These are phyloP conservation scores for Daldinia sp. DNA, from an alignment of 2,329 filamentous ascomycete genomes.

Conservation along the genomic window DNA sequence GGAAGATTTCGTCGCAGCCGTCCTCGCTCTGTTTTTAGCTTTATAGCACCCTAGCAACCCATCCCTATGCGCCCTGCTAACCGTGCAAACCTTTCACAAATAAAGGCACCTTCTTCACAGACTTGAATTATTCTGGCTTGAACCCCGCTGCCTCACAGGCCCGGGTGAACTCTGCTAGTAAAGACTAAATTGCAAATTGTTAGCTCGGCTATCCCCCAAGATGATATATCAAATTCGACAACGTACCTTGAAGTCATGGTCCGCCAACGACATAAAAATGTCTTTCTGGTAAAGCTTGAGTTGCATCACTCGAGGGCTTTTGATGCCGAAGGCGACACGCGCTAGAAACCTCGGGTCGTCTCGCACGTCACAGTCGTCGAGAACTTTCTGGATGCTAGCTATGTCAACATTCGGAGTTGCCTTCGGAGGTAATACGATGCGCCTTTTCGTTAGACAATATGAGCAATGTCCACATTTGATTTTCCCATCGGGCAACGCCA, in stretches of 20 bases:
- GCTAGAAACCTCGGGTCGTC: slow-evolving; percentile 68
- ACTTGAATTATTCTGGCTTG: background rate
- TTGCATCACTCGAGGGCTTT: slow-evolving; percentile 61
- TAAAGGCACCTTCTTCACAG: background rate
- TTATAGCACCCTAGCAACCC: background rate
- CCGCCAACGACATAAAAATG: slow-evolving; percentile 62
- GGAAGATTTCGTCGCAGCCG: too few relatives aligned
- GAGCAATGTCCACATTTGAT: slow-evolving; percentile 64
- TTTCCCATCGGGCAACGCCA: slow-evolving; percentile 54
- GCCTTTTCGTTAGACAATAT: slow-evolving; percentile 52
- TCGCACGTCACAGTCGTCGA: slow-evolving; percentile 55
- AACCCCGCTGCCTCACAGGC: slow-evolving; percentile 36
- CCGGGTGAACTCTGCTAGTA: slow-evolving; percentile 44
- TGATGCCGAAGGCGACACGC: slow-evolving; percentile 68
- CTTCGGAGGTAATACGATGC: slow-evolving; percentile 51
- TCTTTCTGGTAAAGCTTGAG: slow-evolving; percentile 56
- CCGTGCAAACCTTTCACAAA: background rate
- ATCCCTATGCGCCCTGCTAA: background rate
- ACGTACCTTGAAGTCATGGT: slow-evolving; percentile 61
- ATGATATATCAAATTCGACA: background rate
- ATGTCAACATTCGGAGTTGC: slow-evolving; percentile 51
- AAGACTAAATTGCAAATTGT: slow-evolving; percentile 33
- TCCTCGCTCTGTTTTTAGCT: background rate
- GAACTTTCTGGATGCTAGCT: slow-evolving; percentile 52
- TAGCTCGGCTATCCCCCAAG: slow-evolving; percentile 3